Percentiles rank a stretch among this genome's conserved stretches.
phyloP scores from a whole-genome alignment of 129 eudicot genomes.

The Helichrysum umbraculigerum region DNA sequence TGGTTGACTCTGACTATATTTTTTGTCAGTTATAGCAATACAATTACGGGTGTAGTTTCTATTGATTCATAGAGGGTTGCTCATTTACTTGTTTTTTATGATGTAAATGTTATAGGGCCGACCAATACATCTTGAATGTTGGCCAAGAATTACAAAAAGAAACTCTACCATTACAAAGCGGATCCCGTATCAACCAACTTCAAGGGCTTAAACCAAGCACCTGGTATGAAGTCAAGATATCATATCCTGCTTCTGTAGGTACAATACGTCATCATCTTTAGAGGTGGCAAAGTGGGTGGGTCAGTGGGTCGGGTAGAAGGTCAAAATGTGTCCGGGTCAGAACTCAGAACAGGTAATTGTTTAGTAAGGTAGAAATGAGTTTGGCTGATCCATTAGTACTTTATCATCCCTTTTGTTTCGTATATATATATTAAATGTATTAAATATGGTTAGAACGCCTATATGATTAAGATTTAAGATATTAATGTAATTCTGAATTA shows the following conservation, averaged over 20 bases:
- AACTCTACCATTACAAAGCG: slow-evolving; percentile 60
- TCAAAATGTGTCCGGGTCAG: background rate
- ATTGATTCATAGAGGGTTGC: background rate
- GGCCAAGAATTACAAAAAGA: slow-evolving; percentile 70
- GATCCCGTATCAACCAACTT: slow-evolving; percentile 68
- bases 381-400: background rate
- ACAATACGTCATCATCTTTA: background rate
- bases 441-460: background rate
- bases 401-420: background rate
- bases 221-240: slow-evolving; percentile 99
- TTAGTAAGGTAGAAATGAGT: too few species aligned
- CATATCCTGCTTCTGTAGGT: slow-evolving; percentile 99
- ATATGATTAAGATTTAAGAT: background rate
- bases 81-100: slow-evolving; percentile 1
- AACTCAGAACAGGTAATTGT: background rate
- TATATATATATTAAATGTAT: background rate
- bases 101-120: slow-evolving; percentile 34
- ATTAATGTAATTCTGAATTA: background rate
- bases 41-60: background rate
- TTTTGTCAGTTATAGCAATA: background rate
- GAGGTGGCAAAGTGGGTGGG: slow-evolving; percentile 1
- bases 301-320: background rate
- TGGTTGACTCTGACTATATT: background rate
- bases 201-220: slow-evolving; percentile 55
- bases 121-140: slow-evolving; percentile 46